phyloP scores from a whole-genome alignment of 345 rosid genomes.

The Reutealis trisperma region DNA sequence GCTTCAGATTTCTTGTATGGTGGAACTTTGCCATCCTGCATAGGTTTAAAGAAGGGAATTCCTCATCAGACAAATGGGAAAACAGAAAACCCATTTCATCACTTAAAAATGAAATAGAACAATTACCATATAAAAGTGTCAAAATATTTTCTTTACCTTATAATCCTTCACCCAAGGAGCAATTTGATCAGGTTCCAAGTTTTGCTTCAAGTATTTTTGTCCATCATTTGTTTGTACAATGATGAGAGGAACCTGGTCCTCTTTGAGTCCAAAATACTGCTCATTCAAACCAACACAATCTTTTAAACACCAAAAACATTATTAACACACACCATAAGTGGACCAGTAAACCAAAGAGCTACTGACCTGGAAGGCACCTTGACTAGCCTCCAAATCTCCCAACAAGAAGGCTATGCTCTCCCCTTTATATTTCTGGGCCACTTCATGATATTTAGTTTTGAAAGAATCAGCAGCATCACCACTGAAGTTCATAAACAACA shows the following conservation, averaged over 20 bases:
- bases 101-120: neutral
- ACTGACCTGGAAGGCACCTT: slow-evolving; percentile 86
- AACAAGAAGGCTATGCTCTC: slow-evolving; percentile 67
- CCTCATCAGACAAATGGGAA: neutral
- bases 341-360: slow-evolving; percentile 3
- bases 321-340: slow-evolving; percentile 9
- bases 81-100: neutral
- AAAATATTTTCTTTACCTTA: slow-evolving; percentile 48
- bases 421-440: slow-evolving; percentile 74
- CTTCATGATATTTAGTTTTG: slow-evolving; percentile 63
- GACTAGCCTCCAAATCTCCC: slow-evolving; percentile 86
- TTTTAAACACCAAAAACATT: slow-evolving; percentile 2
- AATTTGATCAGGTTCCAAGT: slow-evolving; percentile 64
- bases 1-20: slow-evolving; percentile 80
- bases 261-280: slow-evolving; percentile 91
- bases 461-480: slow-evolving; percentile 57
- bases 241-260: slow-evolving; percentile 80
- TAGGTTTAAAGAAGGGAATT: neutral
- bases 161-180: slow-evolving; percentile 84
- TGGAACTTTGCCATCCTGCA: slow-evolving; percentile 83
- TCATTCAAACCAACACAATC: slow-evolving; percentile 16
- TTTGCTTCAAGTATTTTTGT: slow-evolving; percentile 73
- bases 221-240: slow-evolving; percentile 66
- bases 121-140: too few species aligned
- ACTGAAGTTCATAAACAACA: slow-evolving; percentile 81